These are phyloP conservation scores for Solanum commersonii DNA, from an alignment of 257 asterid genomes.

Conservation along the genomic window DNA sequence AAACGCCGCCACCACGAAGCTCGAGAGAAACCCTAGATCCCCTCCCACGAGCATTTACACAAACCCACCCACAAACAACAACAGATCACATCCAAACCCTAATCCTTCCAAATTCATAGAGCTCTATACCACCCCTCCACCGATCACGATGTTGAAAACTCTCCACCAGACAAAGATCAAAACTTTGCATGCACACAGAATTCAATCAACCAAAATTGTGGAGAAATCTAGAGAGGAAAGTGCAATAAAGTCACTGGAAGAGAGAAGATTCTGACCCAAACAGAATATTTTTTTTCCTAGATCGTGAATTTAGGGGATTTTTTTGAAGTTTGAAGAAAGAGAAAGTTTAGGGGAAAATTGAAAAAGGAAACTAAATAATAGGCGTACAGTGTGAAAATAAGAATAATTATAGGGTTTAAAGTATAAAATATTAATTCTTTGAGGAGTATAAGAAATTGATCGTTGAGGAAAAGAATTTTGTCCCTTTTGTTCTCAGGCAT, in stretches of 20 bases:
- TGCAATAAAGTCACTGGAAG: not conserved
- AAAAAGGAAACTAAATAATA: not conserved
- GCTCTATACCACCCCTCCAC: not conserved
- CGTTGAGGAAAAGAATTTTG: conserved; percentile 15
- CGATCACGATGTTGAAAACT: not conserved
- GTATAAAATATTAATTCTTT: not conserved
- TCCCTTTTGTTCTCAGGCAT: not conserved
- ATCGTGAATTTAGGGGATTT: conserved; percentile 19
- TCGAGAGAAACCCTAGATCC: conserved; percentile 45
- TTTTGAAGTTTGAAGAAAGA: not conserved
- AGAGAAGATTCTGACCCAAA: conserved; percentile 7
- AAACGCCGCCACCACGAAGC: conserved; percentile 23
- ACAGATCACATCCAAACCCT: conserved; percentile 33
- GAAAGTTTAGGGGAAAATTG: not conserved
- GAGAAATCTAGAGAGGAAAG: not conserved
- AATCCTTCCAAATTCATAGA: conserved; percentile 27
- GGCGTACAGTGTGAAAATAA: not conserved
- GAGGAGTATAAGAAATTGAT: not conserved
- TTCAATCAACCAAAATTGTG: not conserved
- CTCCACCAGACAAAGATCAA: not conserved
- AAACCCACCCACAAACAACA: conserved; percentile 7
- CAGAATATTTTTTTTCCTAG: not conserved
- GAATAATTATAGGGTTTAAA: not conserved
- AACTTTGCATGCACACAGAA: not conserved
- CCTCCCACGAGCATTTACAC: conserved; percentile 62